These are phyloP conservation scores for Colletotrichum paranaense DNA, from an alignment of 2,329 filamentous ascomycete genomes.

Conservation along the genomic window DNA sequence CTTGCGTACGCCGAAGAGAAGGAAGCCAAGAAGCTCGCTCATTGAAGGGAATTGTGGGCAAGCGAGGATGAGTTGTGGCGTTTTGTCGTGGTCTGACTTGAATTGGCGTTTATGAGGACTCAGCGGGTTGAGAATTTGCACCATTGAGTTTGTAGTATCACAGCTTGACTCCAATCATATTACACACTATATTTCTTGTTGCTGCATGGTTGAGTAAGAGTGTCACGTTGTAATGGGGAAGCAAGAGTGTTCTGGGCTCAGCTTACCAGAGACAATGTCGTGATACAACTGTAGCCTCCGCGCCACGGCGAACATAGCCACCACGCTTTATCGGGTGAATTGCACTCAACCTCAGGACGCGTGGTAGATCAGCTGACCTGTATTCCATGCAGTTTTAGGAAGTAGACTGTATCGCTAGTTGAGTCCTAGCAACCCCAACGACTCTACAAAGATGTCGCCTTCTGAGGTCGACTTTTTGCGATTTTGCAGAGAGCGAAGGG, in stretches of 20 bases:
- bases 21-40: neutral
- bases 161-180: neutral
- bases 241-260: neutral
- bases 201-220: neutral
- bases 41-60: neutral
- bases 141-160: neutral
- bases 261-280: neutral
- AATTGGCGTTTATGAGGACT: neutral
- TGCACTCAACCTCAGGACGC: neutral
- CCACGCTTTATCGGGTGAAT: neutral
- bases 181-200: neutral
- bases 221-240: neutral
- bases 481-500: too few species aligned
- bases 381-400: neutral
- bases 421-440: neutral
- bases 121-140: neutral
- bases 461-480: neutral
- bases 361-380: neutral
- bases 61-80: neutral
- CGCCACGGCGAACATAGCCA: neutral
- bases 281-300: neutral
- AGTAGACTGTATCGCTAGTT: neutral
- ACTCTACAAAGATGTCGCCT: neutral
- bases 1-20: neutral
- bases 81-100: neutral